phyloP scores from a whole-genome alignment of 331 rosid species.

The Prunus yedoensis region DNA sequence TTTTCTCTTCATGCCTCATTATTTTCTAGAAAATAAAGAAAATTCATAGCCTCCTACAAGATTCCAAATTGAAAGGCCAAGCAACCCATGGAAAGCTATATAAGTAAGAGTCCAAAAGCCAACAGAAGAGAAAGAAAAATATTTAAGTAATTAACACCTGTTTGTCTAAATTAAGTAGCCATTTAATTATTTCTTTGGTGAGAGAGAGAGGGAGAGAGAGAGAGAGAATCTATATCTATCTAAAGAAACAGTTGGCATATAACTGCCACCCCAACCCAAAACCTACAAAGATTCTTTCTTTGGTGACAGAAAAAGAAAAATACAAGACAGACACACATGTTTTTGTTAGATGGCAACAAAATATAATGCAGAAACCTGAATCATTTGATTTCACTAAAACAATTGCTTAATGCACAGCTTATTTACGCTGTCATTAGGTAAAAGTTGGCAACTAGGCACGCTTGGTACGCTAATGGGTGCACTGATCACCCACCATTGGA shows the following conservation, averaged over 20 bases:
- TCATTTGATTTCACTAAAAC: slow-evolving; percentile 6
- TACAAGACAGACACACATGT: background rate
- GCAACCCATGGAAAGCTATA: background rate
- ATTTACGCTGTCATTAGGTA: slow-evolving; percentile 18
- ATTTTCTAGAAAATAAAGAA: background rate
- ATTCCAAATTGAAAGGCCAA: slow-evolving; percentile 19
- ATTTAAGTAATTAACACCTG: background rate
- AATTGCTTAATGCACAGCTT: slow-evolving; percentile 1
- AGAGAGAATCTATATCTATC: too few species aligned
- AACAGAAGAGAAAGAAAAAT: background rate
- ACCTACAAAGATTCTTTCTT: background rate
- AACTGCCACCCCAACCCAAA: too few species aligned
- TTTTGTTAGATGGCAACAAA: background rate
- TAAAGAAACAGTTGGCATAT: background rate
- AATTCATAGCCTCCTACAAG: background rate
- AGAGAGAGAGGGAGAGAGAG: background rate
- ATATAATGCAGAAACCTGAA: slow-evolving; percentile 2
- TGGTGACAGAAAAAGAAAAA: background rate
- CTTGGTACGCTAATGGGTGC: slow-evolving; percentile 15
- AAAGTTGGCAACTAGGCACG: slow-evolving; percentile 2
- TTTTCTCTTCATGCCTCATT: background rate
- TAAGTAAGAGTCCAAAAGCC: background rate
- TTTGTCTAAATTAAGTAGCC: background rate
- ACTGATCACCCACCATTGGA: slow-evolving; percentile 27
- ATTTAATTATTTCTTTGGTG: too few species aligned